Evolutionary conservation across 306 rosid species (phyloP), one percentile per base, ranked within the genome.

Genomic region (Cicer chorassanicum): DNA sequence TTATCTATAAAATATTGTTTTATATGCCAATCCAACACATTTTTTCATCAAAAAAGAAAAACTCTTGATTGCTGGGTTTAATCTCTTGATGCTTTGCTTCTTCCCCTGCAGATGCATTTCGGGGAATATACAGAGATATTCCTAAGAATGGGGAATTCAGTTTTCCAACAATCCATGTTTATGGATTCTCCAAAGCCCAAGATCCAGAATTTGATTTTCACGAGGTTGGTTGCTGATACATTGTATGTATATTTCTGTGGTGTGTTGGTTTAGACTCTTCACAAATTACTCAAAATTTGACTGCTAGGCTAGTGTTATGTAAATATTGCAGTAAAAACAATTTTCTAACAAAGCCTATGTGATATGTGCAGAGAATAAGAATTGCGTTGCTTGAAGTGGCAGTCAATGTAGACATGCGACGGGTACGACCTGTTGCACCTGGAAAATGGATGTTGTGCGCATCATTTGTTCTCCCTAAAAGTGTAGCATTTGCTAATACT

Each of bases 401-500:
- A 1, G 97, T 91, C 57, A 84, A 87, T 43, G 95, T 94, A 34
- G 82, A 90, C 10, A 80, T 90, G 98, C 92, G 82, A 51, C 86
- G 91, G 64, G 97, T 91, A 51, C 90, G 97, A 75, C 89, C 77
- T 16, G 98, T 91, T 19, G 97, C 97, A 7, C 98, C 98, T 6
- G 97, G 93, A 77, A 94, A 94, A 86, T 94, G 97, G 97, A 91
- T 94, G 97, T 29, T 91, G 74, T 91, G 96, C 8, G 97, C 98
- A 44, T 91, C 97, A 14, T 94, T 94, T 79, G 64, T 80, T 75
- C 96, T 94, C 74, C 98, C 98, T 1, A 77, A 82, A 68, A 89
- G 83, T 73, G 93, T 94, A 19, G 97, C 96, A 16, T 85, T 90
- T 74, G 85, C 95, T 65, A 83, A 82, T 18, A 83, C 82, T 29